Evolutionary conservation across 306 rosid genomes (phyloP), one percentile per base, ranked within the genome.

Genomic region (Cercis canadensis): DNA sequence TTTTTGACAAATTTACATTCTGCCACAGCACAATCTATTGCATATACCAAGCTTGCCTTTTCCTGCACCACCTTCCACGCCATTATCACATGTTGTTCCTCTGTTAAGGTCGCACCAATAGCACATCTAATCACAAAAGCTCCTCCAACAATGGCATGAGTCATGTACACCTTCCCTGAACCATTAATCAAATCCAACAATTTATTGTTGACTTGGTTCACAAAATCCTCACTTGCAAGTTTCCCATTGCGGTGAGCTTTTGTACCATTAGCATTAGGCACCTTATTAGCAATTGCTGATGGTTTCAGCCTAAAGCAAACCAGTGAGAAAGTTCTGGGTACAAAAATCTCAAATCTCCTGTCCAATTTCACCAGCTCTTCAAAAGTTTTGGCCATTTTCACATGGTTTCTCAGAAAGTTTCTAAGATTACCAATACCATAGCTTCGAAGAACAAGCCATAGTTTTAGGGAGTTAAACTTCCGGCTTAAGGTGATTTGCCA

Each of bases 401-500:
- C 77, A 49, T 86, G 88, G 2, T 47, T 80, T 62, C 91, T 67
- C 21, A 82, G 55, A 73, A 84, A 87, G 51, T n/a, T 77, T 49
- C 69, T 78, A 13, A 88, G 83, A 16, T 79, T 88, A 0, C 69
- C 86, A 7, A 84, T 61, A 2, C 95, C 95, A 21, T 83, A 85
- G 78, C 83, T 86, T 11, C 86, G 73, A 41, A 84, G 32, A 11
- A 88, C 84, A 13, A 88, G 32, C 89, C 90, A 85, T 6, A 81
- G 24, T 10, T 84, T 77, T 29, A 88, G 60, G 1, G 93, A 62
- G 65, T 75, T 76, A 56, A 88, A 88, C 10, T 79, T 80, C 17
- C 94, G 79, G 10, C 87, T 87, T 13, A 85, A 62, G 12, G 89
- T 73, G 65, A 84, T 56, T 44, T 86, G 88, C 87, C 95, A 88